Base-by-base conservation (phyloP, 768 basidiomycete genomes). In the Mycena alexandri region DNA sequence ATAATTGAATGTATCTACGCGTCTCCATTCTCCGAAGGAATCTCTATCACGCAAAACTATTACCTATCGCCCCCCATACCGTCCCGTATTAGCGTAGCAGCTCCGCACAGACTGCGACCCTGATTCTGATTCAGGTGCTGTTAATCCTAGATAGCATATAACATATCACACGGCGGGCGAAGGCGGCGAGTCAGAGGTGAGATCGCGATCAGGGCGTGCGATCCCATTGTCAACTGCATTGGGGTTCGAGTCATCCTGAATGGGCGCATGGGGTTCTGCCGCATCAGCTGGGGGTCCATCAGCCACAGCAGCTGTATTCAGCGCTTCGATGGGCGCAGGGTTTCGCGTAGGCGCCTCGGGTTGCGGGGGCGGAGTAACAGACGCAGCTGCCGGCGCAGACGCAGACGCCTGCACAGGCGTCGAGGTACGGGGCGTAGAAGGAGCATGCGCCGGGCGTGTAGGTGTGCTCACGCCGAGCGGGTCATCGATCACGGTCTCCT, bases 141-240 rank as follows among this genome's bases (percentile, higher is more conserved):
- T 21, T 42, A 3, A 13, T 29, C 29, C 14, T 36, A 43, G 10
- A 61, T 51, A 24, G 42, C 17, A 33, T 38, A 56, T 29, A 38
- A n/a, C 19, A n/a, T 59, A 55, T 67, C 66, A 68, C 47, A 21
- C 61, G 29, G 53, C 43, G 10, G 64, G 57, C 50, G 46, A 29
- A 11, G 52, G 51, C 44, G 52, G 54, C 50, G 38, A 47, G 24
- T 22, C 29, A 10, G 38, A 19, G 22, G 52, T 13, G 7, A 51
- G 46, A 67, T 67, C 53, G 54, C 60, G 46, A 67, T 56, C 61
- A 22, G 56, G 19, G 33, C 53, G 51, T 46, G 43, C 62, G 69
- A 71, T 67, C 58, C 69, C 69, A 71, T 71, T 67, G 69, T 71
- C 65, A 65, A 21, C 65, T 57, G 41, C 8, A 61, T 67, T 60